Base-by-base conservation (phyloP, 257 asterid genomes). In the Solanum megistacrolobum region DNA sequence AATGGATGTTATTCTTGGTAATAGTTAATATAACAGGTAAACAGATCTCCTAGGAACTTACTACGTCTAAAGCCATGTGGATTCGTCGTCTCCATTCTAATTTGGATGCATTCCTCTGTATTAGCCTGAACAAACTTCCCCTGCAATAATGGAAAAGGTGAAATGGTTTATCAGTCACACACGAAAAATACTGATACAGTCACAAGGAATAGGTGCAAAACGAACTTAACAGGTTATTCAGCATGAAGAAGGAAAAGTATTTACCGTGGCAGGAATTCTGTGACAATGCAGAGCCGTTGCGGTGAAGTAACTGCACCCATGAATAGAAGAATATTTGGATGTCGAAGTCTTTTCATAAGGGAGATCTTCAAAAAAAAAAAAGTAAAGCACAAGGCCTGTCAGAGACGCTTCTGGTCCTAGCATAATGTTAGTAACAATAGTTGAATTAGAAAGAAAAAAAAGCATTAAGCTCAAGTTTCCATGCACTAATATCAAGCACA, bases 231-330 rank as follows among this genome's bases (percentile, higher is more conserved):
- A 9, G 11, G 29, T 46, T 81, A 46, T 43, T 79, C 66, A 27
- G 27, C 25, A 79, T 6, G 27, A 5, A 79, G 39, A 27, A 46
- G 39, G 84, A n/a, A 83, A 87, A 92, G 68, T 34, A 62, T 87
- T 39, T 88, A 95, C 99, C 99, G 98, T 73, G 99, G 98, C 91
- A 97, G 98, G 92, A 96, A 97, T 95, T 97, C 99, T 3, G 98
- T 97, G 32, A 97, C 98, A 90, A 97, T 97, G 91, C 99, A 92
- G 91, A 97, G 98, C 29, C 94, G 98, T 83, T 96, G 90, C 52
- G 96, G 98, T 43, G 98, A 97, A 89, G 98, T 96, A 83, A 97
- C 98, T n/a, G 98, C 99, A 81, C 98, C 99, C 98, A 96, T 97
- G 91, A 97, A 97, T 79, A 97, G 93, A 88, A 97, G 96, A 91